Percentiles rank a stretch among this genome's conserved stretches.
phyloP scores from a whole-genome alignment of 805 yeast genomes.

The Metschnikowia drakensbergensis region DNA sequence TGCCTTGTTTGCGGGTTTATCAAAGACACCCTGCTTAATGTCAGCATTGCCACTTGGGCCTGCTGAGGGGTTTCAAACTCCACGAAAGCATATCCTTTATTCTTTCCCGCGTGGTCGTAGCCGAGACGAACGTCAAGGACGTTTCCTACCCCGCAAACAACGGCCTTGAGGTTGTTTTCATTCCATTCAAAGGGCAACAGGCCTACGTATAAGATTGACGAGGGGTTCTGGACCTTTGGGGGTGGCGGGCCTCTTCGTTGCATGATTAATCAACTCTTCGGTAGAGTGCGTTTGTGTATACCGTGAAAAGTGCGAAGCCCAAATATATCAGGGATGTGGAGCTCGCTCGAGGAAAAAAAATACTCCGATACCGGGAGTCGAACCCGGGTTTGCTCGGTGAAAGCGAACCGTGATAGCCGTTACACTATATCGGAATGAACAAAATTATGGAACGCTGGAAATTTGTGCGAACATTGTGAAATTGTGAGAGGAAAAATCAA shows the following conservation, averaged over 20 bases:
- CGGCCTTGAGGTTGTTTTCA: constrained; percentile 53
- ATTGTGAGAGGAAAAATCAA: too few relatives aligned
- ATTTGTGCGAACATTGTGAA: too few relatives aligned
- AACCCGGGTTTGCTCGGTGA: constrained; percentile 84
- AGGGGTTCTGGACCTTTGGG: constrained; percentile 11
- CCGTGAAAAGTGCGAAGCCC: constrained; percentile 1
- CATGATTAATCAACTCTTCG: constrained; percentile 1
- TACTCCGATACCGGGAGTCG: constrained; percentile 85
- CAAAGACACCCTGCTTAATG: constrained; percentile 44
- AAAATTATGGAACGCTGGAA: too few relatives aligned
- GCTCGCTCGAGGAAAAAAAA: constrained; percentile 9
- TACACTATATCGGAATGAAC: constrained; percentile 67
- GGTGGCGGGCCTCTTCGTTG: constrained; percentile 9
- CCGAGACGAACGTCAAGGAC: constrained; percentile 65
- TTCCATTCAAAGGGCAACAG: constrained; percentile 72
- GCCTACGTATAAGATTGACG: constrained; percentile 55
- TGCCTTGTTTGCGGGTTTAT: constrained; percentile 19
- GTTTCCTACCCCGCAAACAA: constrained; percentile 70
- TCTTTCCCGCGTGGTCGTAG: constrained; percentile 54
- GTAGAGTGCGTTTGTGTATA: not conserved
- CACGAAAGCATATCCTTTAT: constrained; percentile 65
- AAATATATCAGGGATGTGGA: not conserved
- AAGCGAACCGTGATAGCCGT: constrained; percentile 83
- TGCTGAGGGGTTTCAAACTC: constrained; percentile 52
- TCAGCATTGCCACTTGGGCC: constrained; percentile 46